Evolutionary conservation across 345 rosid species (phyloP).

Genomic region (Cardiospermum halicacabum): DNA sequence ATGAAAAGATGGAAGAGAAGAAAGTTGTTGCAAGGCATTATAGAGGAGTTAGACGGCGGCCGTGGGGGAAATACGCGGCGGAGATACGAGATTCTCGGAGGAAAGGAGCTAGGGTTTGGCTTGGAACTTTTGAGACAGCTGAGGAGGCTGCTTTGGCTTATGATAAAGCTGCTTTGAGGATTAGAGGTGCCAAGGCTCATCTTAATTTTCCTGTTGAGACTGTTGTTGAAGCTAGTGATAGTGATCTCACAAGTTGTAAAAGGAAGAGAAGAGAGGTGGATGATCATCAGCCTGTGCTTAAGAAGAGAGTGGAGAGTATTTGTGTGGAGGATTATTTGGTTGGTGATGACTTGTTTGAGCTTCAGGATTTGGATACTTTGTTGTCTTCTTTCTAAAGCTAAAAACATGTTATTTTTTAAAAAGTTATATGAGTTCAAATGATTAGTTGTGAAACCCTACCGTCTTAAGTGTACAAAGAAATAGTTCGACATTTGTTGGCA

Average conservation of each 20-base stretch:
- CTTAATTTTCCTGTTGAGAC: slow-evolving; percentile 66
- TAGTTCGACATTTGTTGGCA: no score
- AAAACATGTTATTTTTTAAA: no score
- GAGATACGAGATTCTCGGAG: slow-evolving; percentile 75
- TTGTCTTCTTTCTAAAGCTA: slow-evolving; percentile 40
- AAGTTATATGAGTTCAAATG: no score
- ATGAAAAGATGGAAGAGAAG: slow-evolving; percentile 13
- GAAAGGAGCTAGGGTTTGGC: slow-evolving; percentile 80
- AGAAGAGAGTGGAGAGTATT: slow-evolving; percentile 29
- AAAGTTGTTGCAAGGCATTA: slow-evolving; percentile 39
- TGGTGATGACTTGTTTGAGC: slow-evolving; percentile 36
- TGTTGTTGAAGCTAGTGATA: slow-evolving; percentile 43
- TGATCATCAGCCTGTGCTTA: slow-evolving; percentile 29
- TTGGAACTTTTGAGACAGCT: slow-evolving; percentile 79
- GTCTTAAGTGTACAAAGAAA: no score
- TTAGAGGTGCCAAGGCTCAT: slow-evolving; percentile 63
- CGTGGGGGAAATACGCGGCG: slow-evolving; percentile 88
- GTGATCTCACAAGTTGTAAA: slow-evolving; percentile 26
- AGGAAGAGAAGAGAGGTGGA: slow-evolving; percentile 26
- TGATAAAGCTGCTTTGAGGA: slow-evolving; percentile 82
- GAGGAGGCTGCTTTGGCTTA: slow-evolving; percentile 93
- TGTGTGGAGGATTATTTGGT: slow-evolving; percentile 19
- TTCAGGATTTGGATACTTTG: slow-evolving; percentile 64
- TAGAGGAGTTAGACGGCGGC: slow-evolving; percentile 79
- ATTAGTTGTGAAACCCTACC: no score